Evolutionary conservation across 148 eudicot species (phyloP).

Genomic region (Cornus kousa): DNA sequence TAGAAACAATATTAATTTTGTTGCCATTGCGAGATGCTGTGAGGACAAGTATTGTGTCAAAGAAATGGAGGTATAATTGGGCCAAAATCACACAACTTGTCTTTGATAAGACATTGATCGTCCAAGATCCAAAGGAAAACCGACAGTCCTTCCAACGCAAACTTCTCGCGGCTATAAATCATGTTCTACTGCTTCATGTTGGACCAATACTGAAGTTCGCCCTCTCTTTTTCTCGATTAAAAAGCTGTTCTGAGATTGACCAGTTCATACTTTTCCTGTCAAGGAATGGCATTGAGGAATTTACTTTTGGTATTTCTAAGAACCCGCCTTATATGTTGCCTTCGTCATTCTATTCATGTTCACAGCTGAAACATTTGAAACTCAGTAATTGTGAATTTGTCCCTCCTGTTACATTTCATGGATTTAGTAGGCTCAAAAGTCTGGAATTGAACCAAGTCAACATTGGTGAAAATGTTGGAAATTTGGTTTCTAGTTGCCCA

Average conservation of each 20-base stretch:
- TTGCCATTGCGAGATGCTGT: conserved; percentile 50
- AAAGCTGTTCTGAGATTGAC: neutral
- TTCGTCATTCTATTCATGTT: neutral
- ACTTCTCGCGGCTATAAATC: neutral
- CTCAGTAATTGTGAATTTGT: neutral
- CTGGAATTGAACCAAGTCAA: neutral
- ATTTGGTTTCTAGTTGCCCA: conserved; percentile 11
- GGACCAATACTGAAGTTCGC: neutral
- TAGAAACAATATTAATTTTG: conserved; percentile 37
- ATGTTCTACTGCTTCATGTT: neutral
- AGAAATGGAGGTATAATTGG: conserved; percentile 54
- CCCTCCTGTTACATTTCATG: neutral
- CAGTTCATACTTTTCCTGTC: neutral
- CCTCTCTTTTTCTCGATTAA: neutral
- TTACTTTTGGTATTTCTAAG: neutral
- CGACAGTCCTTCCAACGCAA: too few relatives aligned
- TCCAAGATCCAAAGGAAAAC: too few relatives aligned
- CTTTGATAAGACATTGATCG: conserved; percentile 22
- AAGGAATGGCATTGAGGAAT: neutral
- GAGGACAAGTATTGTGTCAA: conserved; percentile 41
- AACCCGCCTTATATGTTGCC: neutral
- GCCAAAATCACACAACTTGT: conserved; percentile 40
- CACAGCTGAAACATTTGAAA: neutral
- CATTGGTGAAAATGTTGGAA: neutral
- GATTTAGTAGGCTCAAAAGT: conserved; percentile 12